A percentile compares a stretch with the other conserved stretches of the same genome.
These are phyloP conservation scores for Plasmodium gaboni DNA, from an alignment of 169 alveolate species.

Conservation along the genomic window DNA sequence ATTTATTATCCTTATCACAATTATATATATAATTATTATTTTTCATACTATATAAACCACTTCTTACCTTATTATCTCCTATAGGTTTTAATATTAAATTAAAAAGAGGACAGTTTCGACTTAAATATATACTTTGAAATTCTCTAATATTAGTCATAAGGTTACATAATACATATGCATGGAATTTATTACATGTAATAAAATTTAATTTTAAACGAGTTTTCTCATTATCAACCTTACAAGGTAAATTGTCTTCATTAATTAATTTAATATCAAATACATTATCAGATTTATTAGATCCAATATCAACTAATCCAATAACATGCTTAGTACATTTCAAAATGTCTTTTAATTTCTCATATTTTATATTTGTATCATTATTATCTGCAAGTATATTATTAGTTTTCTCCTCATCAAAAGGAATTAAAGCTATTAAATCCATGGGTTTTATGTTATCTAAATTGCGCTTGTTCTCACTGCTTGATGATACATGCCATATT, in stretches of 20 bases:
- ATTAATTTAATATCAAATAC: constrained; percentile 58
- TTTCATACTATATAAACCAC: constrained; percentile 1
- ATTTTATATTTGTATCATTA: constrained; percentile 25
- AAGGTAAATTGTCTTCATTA: constrained; percentile 55
- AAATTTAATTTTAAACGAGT: constrained; percentile 52
- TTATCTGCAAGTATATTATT: constrained; percentile 7
- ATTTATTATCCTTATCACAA: background rate
- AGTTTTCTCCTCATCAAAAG: constrained; percentile 20
- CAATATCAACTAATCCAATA: constrained; percentile 59
- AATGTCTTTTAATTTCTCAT: constrained; percentile 49
- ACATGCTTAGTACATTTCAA: constrained; percentile 56
- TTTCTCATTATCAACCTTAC: constrained; percentile 5
- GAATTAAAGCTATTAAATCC: constrained; percentile 66
- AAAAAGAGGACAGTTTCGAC: constrained; percentile 38
- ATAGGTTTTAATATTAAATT: constrained; percentile 38
- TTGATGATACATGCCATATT: constrained; percentile 33
- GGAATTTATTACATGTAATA: constrained; percentile 41
- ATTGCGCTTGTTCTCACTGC: constrained; percentile 12
- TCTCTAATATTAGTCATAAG: constrained; percentile 72
- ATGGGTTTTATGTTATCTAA: constrained; percentile 57
- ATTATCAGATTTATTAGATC: constrained; percentile 51
- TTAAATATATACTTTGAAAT: constrained; percentile 69
- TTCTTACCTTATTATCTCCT: background rate
- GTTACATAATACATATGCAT: constrained; percentile 58
- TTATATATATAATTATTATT: background rate